Conservation (phyloP, 2,329 filamentous ascomycete genomes). For the Hymenoscyphus fructigenus region DNA sequence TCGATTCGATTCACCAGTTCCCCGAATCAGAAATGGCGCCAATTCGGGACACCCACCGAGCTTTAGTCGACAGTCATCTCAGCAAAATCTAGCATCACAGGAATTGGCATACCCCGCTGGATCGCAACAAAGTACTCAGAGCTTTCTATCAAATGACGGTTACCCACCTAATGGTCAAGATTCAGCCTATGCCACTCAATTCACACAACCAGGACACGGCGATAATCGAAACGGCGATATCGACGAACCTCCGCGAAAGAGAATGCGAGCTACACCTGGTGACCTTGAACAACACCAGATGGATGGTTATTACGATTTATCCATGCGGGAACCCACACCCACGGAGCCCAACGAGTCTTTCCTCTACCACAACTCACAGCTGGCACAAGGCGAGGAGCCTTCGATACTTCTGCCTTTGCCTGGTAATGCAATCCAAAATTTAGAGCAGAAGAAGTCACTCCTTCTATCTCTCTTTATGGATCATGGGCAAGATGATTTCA, state of each 20-base stretch:
- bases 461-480: constrained; percentile 84
- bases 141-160: constrained; percentile 72
- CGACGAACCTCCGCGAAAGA: constrained; percentile 79
- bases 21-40: constrained; percentile 58
- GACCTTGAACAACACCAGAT: constrained; percentile 44
- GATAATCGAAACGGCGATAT: constrained; percentile 49
- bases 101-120: constrained; percentile 66
- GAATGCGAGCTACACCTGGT: constrained; percentile 59
- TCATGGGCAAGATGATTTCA: constrained; percentile 65
- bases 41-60: constrained; percentile 62
- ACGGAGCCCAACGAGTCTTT: constrained; percentile 82
- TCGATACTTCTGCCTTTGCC: constrained; percentile 65
- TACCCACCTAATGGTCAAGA: constrained; percentile 62
- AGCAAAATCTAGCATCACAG: constrained; percentile 61
- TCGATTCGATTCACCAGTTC: constrained; percentile 82
- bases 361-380: constrained; percentile 52
- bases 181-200: constrained; percentile 66
- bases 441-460: constrained; percentile 77
- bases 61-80: constrained; percentile 71
- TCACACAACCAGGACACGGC: constrained; percentile 37
- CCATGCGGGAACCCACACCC: constrained; percentile 64
- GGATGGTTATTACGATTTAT: constrained; percentile 48
- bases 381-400: constrained; percentile 52
- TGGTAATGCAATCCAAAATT: constrained; percentile 59
- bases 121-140: constrained; percentile 79